Conservation (phyloP, 2,329 filamentous ascomycete species). For the Laburnicola sp. region DNA sequence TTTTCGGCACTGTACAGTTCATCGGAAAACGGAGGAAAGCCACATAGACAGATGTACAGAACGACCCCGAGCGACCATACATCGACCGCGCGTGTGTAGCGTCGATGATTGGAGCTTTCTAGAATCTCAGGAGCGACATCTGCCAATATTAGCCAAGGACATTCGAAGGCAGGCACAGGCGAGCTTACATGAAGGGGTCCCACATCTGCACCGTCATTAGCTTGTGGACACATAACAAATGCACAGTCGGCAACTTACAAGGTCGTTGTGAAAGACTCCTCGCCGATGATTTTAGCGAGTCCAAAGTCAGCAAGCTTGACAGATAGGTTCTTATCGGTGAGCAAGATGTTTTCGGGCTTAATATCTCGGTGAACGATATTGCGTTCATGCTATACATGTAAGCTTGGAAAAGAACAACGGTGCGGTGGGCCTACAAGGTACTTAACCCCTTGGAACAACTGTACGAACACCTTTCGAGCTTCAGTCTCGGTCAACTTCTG, state of each 20-base stretch:
- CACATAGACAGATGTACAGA: conserved; percentile 94
- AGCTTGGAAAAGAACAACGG: conserved; percentile 19
- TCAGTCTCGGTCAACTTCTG: conserved; percentile 84
- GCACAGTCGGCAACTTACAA: conserved; percentile 56
- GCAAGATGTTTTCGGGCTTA: conserved; percentile 93
- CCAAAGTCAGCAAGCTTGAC: conserved; percentile 97
- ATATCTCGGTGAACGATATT: conserved; percentile 98
- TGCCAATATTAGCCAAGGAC: conserved; percentile 32
- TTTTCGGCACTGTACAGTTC: conserved; percentile 81
- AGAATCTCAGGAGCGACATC: conserved; percentile 95
- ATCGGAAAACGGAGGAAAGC: conserved; percentile 95
- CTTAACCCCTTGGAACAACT: conserved; percentile 91
- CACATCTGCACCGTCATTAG: conserved; percentile 58
- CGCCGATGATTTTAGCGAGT: conserved; percentile 95
- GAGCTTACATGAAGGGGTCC: conserved; percentile 80
- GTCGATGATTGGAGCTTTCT: conserved; percentile 75
- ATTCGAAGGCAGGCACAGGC: not conserved
- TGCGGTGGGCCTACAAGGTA: conserved; percentile 70
- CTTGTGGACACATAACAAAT: not conserved
- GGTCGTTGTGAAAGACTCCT: conserved; percentile 96
- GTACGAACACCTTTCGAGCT: conserved; percentile 81
- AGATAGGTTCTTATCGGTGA: conserved; percentile 80
- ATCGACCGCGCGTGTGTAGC: conserved; percentile 94
- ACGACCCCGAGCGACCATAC: conserved; percentile 98
- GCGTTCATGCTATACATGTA: conserved; percentile 75